A percentile compares a stretch with the other conserved stretches of the same genome.
Evolutionary conservation across 2,329 filamentous ascomycete genomes (phyloP).

Genomic region (Trichophyton simii): DNA sequence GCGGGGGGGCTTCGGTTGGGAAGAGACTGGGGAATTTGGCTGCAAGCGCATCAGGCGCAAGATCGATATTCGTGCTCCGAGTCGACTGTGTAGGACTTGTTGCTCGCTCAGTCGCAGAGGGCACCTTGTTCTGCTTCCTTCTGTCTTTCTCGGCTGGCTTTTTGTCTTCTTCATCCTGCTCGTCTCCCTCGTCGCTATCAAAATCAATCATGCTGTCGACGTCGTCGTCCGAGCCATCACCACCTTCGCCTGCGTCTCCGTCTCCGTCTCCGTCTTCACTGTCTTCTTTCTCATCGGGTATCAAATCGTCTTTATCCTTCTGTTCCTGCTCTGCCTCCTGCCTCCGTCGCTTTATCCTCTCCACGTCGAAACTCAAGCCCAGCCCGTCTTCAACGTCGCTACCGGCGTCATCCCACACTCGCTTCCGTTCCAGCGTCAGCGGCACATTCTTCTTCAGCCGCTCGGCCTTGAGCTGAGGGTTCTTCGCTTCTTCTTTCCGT

Average conservation of each 20-base stretch:
- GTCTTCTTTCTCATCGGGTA: constrained; percentile 24
- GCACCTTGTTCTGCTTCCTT: constrained; percentile 25
- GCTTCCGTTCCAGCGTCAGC: constrained; percentile 70
- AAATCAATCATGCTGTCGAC: constrained; percentile 63
- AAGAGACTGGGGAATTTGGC: constrained; percentile 51
- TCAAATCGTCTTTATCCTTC: constrained; percentile 25
- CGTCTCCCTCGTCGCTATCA: constrained; percentile 40
- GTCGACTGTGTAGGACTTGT: constrained; percentile 45
- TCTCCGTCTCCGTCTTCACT: constrained; percentile 23
- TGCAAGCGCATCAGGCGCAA: constrained; percentile 48
- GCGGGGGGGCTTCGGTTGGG: constrained; percentile 38
- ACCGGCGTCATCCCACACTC: constrained; percentile 73
- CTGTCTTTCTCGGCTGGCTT: constrained; percentile 25
- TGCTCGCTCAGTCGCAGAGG: constrained; percentile 37
- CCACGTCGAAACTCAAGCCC: constrained; percentile 37
- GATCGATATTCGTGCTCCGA: constrained; percentile 46
- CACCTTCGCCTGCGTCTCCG: constrained; percentile 12
- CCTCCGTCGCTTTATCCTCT: constrained; percentile 37
- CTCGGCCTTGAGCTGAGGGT: constrained; percentile 61
- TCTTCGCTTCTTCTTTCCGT: constrained; percentile 73
- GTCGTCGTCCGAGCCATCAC: constrained; percentile 43
- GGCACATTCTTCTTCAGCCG: constrained; percentile 69
- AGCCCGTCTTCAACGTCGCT: constrained; percentile 36
- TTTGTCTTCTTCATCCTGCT: constrained; percentile 38
- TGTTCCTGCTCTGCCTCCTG: constrained; percentile 34